These are phyloP conservation scores for Penicillium lividum DNA, from an alignment of 495 filamentous ascomycete species.

Conservation along the genomic window DNA sequence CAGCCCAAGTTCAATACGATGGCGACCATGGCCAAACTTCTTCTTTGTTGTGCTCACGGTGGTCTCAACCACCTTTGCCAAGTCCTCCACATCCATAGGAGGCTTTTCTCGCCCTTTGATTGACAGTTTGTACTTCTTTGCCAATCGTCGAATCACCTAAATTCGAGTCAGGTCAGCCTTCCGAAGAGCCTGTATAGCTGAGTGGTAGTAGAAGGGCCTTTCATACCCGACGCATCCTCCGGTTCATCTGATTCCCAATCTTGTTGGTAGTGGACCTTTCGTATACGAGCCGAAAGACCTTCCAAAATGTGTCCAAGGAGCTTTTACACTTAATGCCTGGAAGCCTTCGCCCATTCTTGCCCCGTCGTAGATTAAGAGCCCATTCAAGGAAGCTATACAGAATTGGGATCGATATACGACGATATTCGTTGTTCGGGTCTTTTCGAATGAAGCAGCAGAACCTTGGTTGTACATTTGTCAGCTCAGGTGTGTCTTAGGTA, in stretches of 20 bases:
- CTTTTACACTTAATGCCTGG: conserved; percentile 34
- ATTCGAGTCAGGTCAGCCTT: neutral
- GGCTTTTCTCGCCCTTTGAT: conserved; percentile 26
- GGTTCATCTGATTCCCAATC: conserved; percentile 18
- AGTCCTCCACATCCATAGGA: conserved; percentile 29
- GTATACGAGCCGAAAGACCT: conserved; percentile 27
- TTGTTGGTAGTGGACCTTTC: conserved; percentile 19
- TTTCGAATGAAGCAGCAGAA: conserved; percentile 9
- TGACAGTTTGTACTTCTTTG: conserved; percentile 24
- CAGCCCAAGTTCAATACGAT: conserved; percentile 28
- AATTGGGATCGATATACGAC: conserved; percentile 14
- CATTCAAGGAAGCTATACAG: conserved; percentile 25
- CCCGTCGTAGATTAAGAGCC: conserved; percentile 23
- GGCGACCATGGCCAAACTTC: conserved; percentile 27
- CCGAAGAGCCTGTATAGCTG: conserved; percentile 4
- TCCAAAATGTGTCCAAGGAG: conserved; percentile 40
- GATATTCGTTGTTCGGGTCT: conserved; percentile 7
- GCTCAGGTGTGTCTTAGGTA: neutral
- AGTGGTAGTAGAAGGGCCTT: neutral
- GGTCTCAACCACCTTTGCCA: conserved; percentile 27
- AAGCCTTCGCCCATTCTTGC: conserved; percentile 34
- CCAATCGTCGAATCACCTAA: conserved; percentile 20
- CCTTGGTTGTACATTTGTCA: conserved; percentile 1
- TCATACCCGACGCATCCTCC: conserved; percentile 20
- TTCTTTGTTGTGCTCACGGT: conserved; percentile 30